phyloP scores from a whole-genome alignment of 2,329 filamentous ascomycete genomes.

The Sclerotinia borealis region DNA sequence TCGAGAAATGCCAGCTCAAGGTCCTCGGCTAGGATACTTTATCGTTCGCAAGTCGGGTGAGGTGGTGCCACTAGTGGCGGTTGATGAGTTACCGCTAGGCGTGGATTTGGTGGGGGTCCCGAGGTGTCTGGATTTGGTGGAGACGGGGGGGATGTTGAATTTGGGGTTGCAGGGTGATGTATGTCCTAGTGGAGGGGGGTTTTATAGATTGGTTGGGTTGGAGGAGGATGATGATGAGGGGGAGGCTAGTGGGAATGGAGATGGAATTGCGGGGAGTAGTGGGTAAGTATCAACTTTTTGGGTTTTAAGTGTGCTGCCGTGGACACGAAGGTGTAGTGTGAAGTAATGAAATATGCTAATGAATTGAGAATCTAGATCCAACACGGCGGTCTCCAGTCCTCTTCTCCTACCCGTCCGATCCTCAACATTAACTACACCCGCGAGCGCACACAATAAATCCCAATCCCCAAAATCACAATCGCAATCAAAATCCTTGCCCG shows the following conservation, averaged over 20 bases:
- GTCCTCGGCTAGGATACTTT: slow-evolving; percentile 36
- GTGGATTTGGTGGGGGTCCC: slow-evolving; percentile 35
- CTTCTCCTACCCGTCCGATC: not conserved
- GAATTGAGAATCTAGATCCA: not conserved
- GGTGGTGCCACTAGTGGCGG: slow-evolving; percentile 49
- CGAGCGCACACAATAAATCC: not conserved
- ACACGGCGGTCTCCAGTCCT: not conserved
- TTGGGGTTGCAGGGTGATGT: slow-evolving; percentile 22
- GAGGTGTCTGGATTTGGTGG: slow-evolving; percentile 26
- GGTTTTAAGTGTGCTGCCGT: too few relatives aligned
- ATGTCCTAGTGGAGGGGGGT: slow-evolving; percentile 13
- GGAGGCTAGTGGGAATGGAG: not conserved
- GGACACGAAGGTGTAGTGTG: not conserved
- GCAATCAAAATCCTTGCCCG: not conserved
- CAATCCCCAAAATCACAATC: not conserved
- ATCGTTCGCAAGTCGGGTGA: slow-evolving; percentile 38
- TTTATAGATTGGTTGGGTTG: slow-evolving; percentile 17
- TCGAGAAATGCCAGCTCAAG: not conserved
- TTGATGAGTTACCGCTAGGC: slow-evolving; percentile 44
- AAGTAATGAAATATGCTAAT: not conserved
- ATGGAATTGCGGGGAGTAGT: not conserved
- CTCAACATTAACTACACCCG: not conserved
- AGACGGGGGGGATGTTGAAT: slow-evolving; percentile 29
- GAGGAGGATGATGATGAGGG: not conserved
- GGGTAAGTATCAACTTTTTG: not conserved